phyloP scores from a whole-genome alignment of 129 eudicot species.

The Flaveria ramosissima region DNA sequence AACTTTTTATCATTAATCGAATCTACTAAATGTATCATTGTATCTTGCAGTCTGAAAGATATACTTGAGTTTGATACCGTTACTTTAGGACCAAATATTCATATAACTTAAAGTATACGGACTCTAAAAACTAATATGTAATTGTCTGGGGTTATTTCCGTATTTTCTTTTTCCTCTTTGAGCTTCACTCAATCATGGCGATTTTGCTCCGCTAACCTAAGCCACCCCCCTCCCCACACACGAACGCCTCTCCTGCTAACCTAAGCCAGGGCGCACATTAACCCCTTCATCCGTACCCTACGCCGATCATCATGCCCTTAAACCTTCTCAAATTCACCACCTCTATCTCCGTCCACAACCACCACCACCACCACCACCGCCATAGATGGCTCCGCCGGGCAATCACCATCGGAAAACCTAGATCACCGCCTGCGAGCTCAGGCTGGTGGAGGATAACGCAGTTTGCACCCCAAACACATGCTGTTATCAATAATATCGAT shows the following conservation, averaged over 20 bases:
- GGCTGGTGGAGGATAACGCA: conserved; percentile 28
- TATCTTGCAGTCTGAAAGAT: too few relatives aligned
- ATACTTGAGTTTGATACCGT: too few relatives aligned
- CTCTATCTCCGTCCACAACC: conserved; percentile 38
- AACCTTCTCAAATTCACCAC: conserved; percentile 47
- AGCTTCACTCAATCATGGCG: conserved; percentile 16
- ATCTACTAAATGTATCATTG: too few relatives aligned
- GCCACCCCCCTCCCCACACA: neutral
- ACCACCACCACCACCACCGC: conserved; percentile 40
- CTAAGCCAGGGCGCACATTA: conserved; percentile 38
- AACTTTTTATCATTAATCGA: too few relatives aligned
- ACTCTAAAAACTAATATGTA: neutral
- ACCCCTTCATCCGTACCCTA: conserved; percentile 21
- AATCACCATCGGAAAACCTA: conserved; percentile 28
- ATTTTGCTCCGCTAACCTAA: conserved; percentile 17
- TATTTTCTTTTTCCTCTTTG: neutral
- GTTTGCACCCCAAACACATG: conserved; percentile 25
- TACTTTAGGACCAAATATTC: too few relatives aligned
- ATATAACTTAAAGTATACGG: neutral
- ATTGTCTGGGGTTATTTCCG: neutral
- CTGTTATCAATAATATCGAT: neutral
- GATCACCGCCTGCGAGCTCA: conserved; percentile 30
- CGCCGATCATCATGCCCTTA: conserved; percentile 48
- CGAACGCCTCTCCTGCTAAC: conserved; percentile 38
- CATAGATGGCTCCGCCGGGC: conserved; percentile 41